These are phyloP conservation scores for Fusarium sp. DNA, from an alignment of 2,329 filamentous ascomycete species.

Conservation along the genomic window DNA sequence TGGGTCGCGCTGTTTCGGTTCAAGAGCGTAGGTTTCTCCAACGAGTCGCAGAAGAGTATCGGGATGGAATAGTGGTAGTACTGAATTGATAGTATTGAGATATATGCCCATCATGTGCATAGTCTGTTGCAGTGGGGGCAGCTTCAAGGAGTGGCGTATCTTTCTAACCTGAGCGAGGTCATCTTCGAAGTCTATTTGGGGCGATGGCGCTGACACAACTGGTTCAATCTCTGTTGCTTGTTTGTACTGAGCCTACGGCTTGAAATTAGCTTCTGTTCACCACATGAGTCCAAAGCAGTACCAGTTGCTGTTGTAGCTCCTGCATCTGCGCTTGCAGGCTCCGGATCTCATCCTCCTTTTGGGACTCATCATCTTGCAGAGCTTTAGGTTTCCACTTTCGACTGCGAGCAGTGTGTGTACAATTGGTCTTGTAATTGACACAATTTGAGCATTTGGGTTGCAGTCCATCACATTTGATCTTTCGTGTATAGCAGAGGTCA, in stretches of 20 bases:
- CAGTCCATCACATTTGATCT: slow-evolving; percentile 14
- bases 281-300: rapidly evolving
- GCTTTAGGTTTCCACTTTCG: slow-evolving; percentile 14
- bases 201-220: rapidly evolving
- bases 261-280: rapidly evolving
- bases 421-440: not conserved
- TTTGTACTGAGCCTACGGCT: not conserved
- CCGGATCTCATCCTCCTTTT: not conserved
- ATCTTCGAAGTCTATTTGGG: not conserved
- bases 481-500: slow-evolving; percentile 17
- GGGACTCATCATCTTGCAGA: not conserved
- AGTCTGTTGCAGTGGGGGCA: not conserved
- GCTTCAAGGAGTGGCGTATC: not conserved
- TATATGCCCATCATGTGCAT: slow-evolving; percentile 13
- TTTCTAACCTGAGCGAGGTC: not conserved
- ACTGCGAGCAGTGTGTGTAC: not conserved
- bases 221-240: rapidly evolving
- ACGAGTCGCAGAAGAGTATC: not conserved
- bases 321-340: not conserved
- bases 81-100: not conserved
- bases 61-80: slow-evolving; percentile 3
- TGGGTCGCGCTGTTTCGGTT: not conserved
- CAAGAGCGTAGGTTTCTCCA: slow-evolving; percentile 4
- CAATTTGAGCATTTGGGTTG: slow-evolving; percentile 14
- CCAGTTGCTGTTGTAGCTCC: not conserved